These are phyloP conservation scores for Colletotrichum cordylinicola DNA, from an alignment of 2,329 filamentous ascomycete genomes.

Conservation along the genomic window DNA sequence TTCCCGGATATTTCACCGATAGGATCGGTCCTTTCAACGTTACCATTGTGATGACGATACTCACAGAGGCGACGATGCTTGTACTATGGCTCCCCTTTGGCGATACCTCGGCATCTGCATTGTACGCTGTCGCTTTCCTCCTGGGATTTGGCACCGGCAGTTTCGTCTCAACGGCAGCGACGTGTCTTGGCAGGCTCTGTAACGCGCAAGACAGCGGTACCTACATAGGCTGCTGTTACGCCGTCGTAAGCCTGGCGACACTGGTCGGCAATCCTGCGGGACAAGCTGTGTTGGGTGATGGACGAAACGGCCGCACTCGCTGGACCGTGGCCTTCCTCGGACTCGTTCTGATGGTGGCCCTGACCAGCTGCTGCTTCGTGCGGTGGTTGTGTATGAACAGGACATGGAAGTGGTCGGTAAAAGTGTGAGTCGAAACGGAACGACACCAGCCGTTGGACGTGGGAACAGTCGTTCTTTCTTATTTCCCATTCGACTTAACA, in stretches of 20 bases:
- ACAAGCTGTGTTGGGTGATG: constrained; percentile 10
- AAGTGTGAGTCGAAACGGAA: constrained; percentile 16
- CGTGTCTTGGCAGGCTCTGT: constrained; percentile 31
- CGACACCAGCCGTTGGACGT: background rate
- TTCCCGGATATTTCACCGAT: constrained; percentile 28
- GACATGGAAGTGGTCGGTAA: constrained; percentile 23
- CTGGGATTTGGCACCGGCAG: constrained; percentile 35
- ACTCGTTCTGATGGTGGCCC: constrained; percentile 24
- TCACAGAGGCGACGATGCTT: constrained; percentile 27
- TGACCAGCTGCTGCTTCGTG: constrained; percentile 25
- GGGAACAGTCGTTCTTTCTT: constrained; percentile 3
- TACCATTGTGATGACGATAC: constrained; percentile 28
- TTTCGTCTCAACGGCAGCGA: constrained; percentile 26
- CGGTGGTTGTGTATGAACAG: constrained; percentile 26
- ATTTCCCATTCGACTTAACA: background rate
- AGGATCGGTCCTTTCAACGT: constrained; percentile 30
- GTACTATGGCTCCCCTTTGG: constrained; percentile 32
- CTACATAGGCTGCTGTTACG: constrained; percentile 33
- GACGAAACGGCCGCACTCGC: background rate
- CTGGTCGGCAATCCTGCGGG: constrained; percentile 14
- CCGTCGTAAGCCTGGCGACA: constrained; percentile 29
- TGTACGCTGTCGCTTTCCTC: constrained; percentile 29
- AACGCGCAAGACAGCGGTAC: constrained; percentile 28
- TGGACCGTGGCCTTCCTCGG: constrained; percentile 29
- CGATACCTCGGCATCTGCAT: constrained; percentile 16